Conservation (phyloP, 192 early-diverging fungal species). For the Spizellomyces punctatus region DNA sequence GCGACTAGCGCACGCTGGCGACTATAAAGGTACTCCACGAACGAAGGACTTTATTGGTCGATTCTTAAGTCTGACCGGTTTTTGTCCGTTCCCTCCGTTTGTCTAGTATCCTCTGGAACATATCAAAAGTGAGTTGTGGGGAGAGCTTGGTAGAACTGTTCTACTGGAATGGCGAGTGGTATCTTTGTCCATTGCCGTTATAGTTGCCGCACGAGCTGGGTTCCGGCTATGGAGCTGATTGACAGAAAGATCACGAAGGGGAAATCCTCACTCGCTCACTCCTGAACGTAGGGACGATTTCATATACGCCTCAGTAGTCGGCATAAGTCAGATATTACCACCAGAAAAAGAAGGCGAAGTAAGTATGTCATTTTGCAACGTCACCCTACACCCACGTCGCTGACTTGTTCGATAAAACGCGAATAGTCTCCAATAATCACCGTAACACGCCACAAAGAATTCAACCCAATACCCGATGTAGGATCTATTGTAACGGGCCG, state of each 20-base stretch:
- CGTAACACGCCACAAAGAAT: constrained; percentile 39
- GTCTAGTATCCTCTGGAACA: constrained; percentile 28
- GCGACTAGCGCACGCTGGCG: constrained; percentile 23
- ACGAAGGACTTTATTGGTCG: neutral
- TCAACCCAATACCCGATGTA: constrained; percentile 60
- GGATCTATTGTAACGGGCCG: constrained; percentile 71
- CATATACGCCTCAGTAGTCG: constrained; percentile 39
- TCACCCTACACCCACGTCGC: constrained; percentile 1
- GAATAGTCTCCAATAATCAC: constrained; percentile 4
- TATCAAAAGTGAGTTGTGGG: constrained; percentile 25
- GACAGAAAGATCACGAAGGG: too few relatives aligned
- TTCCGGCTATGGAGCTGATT: too few relatives aligned
- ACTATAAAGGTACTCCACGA: constrained; percentile 11
- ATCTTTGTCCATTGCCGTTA: neutral
- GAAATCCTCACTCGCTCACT: too few relatives aligned
- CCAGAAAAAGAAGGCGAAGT: neutral
- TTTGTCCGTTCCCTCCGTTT: neutral
- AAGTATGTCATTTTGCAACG: neutral
- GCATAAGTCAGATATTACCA: constrained; percentile 19
- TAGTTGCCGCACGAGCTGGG: neutral
- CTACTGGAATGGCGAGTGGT: neutral
- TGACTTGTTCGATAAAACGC: neutral
- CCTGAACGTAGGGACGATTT: constrained; percentile 25
- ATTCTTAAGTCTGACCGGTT: neutral
- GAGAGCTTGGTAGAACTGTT: neutral